phyloP scores from a whole-genome alignment of 768 basidiomycete genomes.

The Lactarius sanguifluus region DNA sequence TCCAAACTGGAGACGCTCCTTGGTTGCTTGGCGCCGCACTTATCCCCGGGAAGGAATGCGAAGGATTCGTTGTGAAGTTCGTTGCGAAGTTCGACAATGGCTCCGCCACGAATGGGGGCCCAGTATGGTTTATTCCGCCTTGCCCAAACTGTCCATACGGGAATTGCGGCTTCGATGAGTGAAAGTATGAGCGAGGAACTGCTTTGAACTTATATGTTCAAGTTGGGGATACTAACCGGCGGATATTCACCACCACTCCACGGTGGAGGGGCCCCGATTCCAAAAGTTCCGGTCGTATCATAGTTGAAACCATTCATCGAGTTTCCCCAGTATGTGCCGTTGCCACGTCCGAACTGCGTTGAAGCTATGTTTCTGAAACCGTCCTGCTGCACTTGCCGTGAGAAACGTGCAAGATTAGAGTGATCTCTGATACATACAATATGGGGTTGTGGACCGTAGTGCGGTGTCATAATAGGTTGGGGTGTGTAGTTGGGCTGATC shows the following conservation, averaged over 20 bases:
- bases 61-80: background rate
- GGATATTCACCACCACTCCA: background rate
- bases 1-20: background rate
- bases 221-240: conserved; percentile 1
- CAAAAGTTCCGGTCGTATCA: background rate
- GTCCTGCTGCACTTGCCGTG: background rate
- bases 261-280: background rate
- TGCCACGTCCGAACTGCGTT: background rate
- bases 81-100: background rate
- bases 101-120: too few relatives aligned
- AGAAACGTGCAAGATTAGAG: background rate
- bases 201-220: background rate
- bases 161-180: background rate
- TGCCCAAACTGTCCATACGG: background rate
- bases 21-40: background rate
- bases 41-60: background rate
- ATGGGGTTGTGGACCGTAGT: background rate
- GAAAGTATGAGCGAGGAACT: background rate
- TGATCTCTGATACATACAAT: background rate
- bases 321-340: background rate
- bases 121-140: background rate
- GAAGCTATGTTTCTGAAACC: background rate
- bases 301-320: background rate
- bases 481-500: background rate
- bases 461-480: background rate